These are phyloP conservation scores for Sugiyamaella boreocaroliniensis DNA, from an alignment of 805 yeast genomes.

Conservation along the genomic window DNA sequence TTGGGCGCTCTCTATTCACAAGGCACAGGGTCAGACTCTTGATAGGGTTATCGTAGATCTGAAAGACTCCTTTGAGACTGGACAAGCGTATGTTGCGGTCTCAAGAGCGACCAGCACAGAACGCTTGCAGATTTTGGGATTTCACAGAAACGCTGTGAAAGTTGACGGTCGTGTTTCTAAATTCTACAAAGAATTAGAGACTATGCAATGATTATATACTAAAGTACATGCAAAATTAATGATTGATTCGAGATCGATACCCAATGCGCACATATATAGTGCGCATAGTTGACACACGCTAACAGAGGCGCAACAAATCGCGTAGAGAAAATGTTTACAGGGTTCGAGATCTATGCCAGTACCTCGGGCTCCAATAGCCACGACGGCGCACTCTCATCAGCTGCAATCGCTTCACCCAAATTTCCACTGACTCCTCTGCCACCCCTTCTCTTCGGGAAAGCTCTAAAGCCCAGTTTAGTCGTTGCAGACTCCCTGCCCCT, in stretches of 20 bases:
- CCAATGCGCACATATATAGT: no score
- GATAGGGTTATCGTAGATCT: constrained; percentile 73
- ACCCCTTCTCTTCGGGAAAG: constrained; percentile 23
- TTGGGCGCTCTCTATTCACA: constrained; percentile 94
- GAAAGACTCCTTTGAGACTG: constrained; percentile 70
- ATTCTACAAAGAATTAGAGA: constrained; percentile 43
- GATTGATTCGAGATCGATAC: no score
- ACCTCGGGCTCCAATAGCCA: constrained; percentile 22
- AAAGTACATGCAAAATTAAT: no score
- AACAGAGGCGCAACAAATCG: no score
- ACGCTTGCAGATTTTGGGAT: constrained; percentile 75
- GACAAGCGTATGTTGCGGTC: constrained; percentile 94
- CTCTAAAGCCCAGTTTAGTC: constrained; percentile 27
- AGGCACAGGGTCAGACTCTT: constrained; percentile 90
- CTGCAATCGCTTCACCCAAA: constrained; percentile 21
- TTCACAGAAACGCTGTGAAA: constrained; percentile 53
- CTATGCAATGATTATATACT: not conserved
- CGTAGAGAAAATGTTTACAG: no score
- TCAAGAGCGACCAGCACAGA: constrained; percentile 81
- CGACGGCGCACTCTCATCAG: constrained; percentile 17
- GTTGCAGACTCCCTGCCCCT: constrained; percentile 21
- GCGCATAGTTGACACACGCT: no score
- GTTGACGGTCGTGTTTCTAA: constrained; percentile 65
- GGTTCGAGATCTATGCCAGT: not conserved
- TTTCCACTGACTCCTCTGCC: constrained; percentile 10